Percentiles rank a stretch among this genome's conserved stretches.
phyloP scores from a whole-genome alignment of 139 green algal species.

The Diplosphaera chodatii region DNA sequence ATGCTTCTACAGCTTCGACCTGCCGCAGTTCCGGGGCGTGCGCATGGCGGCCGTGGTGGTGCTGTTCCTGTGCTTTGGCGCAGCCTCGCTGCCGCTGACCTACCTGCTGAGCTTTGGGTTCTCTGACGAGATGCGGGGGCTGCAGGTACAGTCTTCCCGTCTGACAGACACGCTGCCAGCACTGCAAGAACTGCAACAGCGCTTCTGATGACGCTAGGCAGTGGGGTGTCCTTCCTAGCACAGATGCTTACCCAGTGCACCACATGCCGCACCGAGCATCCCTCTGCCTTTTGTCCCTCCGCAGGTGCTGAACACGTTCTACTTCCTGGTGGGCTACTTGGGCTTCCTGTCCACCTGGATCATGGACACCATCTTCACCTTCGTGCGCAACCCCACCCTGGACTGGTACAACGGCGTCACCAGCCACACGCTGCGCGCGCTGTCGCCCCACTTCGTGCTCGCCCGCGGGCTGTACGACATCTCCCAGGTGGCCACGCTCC shows the following conservation, averaged over 20 bases:
- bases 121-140: neutral
- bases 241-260: no score
- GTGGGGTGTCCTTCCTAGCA: no score
- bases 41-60: slow-evolving; percentile 37
- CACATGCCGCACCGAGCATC: no score
- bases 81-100: slow-evolving; percentile 44
- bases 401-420: slow-evolving; percentile 10
- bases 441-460: slow-evolving; percentile 65
- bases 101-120: slow-evolving; percentile 60
- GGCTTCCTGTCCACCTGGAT: slow-evolving; percentile 65
- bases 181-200: no score
- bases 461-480: slow-evolving; percentile 34
- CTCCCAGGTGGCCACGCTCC: neutral
- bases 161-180: no score
- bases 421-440: slow-evolving; percentile 32
- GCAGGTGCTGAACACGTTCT: slow-evolving; percentile 44
- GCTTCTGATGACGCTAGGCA: no score
- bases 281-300: no score
- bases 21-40: slow-evolving; percentile 39
- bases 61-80: slow-evolving; percentile 45
- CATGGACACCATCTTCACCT: slow-evolving; percentile 42
- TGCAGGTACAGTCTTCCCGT: slow-evolving; percentile 20
- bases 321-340: slow-evolving; percentile 60
- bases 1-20: slow-evolving; percentile 23
- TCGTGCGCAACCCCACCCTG: slow-evolving; percentile 25